Evolutionary conservation across 73 alveolate genomes (phyloP).

Genomic region (Stentor roeselii): DNA sequence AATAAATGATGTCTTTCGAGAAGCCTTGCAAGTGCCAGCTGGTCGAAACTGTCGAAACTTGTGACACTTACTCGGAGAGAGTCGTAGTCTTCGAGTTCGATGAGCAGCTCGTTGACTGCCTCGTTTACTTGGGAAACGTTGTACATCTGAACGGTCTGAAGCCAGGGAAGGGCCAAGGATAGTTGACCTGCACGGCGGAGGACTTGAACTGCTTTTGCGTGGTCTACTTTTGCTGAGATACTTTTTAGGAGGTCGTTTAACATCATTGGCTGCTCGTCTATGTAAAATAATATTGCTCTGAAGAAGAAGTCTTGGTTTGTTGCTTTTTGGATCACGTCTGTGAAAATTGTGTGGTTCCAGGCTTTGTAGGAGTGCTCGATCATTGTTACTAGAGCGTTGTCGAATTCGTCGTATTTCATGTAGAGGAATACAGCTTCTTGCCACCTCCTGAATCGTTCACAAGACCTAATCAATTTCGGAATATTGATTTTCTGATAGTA

Average conservation of each 20-base stretch:
- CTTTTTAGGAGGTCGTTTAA: constrained; percentile 90
- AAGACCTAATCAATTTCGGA: constrained; percentile 92
- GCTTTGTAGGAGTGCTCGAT: constrained; percentile 98
- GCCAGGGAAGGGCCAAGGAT: constrained; percentile 87
- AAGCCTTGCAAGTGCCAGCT: constrained; percentile 84
- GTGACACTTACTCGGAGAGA: constrained; percentile 79
- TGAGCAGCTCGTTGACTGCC: constrained; percentile 92
- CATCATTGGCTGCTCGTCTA: constrained; percentile 96
- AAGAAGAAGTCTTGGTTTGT: constrained; percentile 90
- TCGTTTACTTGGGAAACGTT: constrained; percentile 94
- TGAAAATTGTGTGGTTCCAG: constrained; percentile 91
- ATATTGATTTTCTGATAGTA: constrained; percentile 68
- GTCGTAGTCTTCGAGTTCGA: constrained; percentile 96
- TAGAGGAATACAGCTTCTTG: constrained; percentile 96
- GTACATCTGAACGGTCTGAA: constrained; percentile 88
- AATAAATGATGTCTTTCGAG: constrained; percentile 89
- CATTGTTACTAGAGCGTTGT: constrained; percentile 94
- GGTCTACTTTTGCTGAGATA: constrained; percentile 87
- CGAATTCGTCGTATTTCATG: constrained; percentile 93
- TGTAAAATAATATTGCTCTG: constrained; percentile 92
- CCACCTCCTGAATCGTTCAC: constrained; percentile 95
- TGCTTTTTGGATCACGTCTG: constrained; percentile 85
- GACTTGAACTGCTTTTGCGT: constrained; percentile 85
- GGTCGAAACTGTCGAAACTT: constrained; percentile 91
- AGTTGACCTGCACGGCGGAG: constrained; percentile 80